Percentiles rank a stretch among this genome's conserved stretches.
These are phyloP conservation scores for Pseudopithomyces maydicus DNA, from an alignment of 2,329 filamentous ascomycete species.

Conservation along the genomic window DNA sequence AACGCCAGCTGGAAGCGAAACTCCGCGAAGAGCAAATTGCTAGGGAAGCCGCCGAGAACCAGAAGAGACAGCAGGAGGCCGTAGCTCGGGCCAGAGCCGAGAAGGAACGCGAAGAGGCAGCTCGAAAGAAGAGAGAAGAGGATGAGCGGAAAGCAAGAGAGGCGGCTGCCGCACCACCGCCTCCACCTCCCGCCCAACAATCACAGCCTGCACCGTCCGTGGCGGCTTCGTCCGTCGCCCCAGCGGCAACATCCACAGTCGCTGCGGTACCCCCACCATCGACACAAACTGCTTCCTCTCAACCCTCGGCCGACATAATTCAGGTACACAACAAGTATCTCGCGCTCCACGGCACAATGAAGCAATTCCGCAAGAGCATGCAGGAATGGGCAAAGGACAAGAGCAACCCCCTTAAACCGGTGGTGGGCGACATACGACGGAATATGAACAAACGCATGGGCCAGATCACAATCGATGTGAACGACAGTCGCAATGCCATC, in stretches of 20 bases:
- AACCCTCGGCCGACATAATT: constrained; percentile 25
- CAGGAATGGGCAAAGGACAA: constrained; percentile 28
- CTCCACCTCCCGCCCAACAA: constrained; percentile 22
- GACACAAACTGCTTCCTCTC: constrained; percentile 8
- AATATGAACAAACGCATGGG: constrained; percentile 37
- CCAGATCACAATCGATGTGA: constrained; percentile 37
- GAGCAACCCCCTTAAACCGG: constrained; percentile 30
- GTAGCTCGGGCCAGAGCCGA: constrained; percentile 38
- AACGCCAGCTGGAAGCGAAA: constrained; percentile 39
- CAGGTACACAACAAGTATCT: constrained; percentile 42
- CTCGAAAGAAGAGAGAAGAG: constrained; percentile 34
- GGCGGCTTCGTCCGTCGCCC: constrained; percentile 10
- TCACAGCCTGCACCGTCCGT: constrained; percentile 20
- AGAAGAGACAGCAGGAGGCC: constrained; percentile 35
- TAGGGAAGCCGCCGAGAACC: constrained; percentile 31
- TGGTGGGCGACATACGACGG: constrained; percentile 39
- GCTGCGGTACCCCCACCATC: constrained; percentile 13
- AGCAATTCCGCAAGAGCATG: constrained; percentile 41
- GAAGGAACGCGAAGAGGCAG: constrained; percentile 35
- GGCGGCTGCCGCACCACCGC: constrained; percentile 30
- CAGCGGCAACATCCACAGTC: constrained; percentile 9
- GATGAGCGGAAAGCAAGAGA: constrained; percentile 36
- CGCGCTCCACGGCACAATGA: constrained; percentile 42
- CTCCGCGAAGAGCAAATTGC: constrained; percentile 38
- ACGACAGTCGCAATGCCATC: constrained; percentile 33